Percentiles rank a stretch among this genome's conserved stretches.
These are phyloP conservation scores for Oxytropis ochrocephala DNA, from an alignment of 306 rosid genomes.

Conservation along the genomic window DNA sequence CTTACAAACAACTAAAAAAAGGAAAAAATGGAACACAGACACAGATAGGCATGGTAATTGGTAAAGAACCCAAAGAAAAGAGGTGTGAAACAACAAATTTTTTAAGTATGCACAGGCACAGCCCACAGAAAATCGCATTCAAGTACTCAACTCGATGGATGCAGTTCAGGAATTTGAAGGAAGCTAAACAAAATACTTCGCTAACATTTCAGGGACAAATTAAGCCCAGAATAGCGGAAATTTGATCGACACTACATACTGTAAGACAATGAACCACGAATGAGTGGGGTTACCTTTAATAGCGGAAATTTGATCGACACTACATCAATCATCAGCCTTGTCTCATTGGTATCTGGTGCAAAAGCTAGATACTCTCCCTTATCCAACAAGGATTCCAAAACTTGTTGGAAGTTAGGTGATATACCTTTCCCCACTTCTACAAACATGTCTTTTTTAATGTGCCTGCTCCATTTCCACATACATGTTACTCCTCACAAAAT, in stretches of 20 bases:
- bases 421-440: conserved; percentile 88
- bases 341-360: conserved; percentile 67
- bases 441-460: conserved; percentile 59
- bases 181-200: conserved; percentile 1
- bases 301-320: conserved; percentile 71
- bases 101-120: not conserved
- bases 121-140: not conserved
- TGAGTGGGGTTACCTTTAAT: conserved; percentile 48
- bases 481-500: conserved; percentile 24
- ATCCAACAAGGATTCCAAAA: conserved; percentile 50
- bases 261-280: not conserved
- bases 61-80: not conserved
- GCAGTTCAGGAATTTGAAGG: conserved; percentile 4
- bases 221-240: conserved; percentile 3
- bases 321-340: conserved; percentile 64
- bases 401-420: conserved; percentile 74
- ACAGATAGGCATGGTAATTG: not conserved
- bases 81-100: not conserved
- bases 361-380: conserved; percentile 77
- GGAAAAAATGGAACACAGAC: not conserved
- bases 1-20: not conserved
- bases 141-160: not conserved
- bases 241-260: not conserved
- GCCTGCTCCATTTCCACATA: conserved; percentile 50
- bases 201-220: not conserved